phyloP scores from a whole-genome alignment of 441 rosid species.

The Pelargonium myrrhifolium region DNA sequence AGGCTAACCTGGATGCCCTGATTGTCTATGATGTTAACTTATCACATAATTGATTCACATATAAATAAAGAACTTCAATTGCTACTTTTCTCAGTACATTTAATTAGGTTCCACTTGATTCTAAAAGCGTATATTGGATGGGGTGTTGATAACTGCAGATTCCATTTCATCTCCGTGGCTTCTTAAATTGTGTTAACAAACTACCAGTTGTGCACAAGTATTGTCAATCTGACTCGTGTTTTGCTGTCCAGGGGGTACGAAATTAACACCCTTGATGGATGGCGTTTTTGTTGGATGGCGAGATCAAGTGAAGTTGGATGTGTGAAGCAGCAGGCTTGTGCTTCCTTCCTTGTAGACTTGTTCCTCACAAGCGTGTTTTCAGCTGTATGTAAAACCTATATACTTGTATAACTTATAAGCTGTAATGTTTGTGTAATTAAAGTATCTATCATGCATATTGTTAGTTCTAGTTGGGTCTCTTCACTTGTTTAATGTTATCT shows the following conservation, averaged over 20 bases:
- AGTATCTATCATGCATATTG: constrained; percentile 1
- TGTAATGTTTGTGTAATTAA: constrained; percentile 17
- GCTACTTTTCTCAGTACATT: not conserved
- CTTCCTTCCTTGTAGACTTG: constrained; percentile 2
- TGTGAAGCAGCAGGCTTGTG: constrained; percentile 14
- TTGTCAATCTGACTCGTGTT: not conserved
- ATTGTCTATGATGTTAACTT: not conserved
- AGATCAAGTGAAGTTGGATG: constrained; percentile 16
- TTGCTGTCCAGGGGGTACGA: constrained; percentile 23
- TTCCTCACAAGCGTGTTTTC: not conserved
- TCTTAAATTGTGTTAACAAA: not conserved
- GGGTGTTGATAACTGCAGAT: not conserved
- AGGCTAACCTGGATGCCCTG: not conserved
- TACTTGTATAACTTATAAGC: constrained; percentile 8
- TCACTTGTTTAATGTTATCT: not conserved
- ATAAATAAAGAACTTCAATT: not conserved
- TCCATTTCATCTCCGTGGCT: not conserved
- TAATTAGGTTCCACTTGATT: not conserved
- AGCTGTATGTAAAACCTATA: constrained; percentile 8
- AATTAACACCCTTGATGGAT: constrained; percentile 5
- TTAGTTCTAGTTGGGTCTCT: not conserved
- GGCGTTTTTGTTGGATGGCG: constrained; percentile 10
- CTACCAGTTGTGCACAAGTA: not conserved
- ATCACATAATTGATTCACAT: not conserved
- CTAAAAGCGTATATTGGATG: not conserved